These are phyloP conservation scores for Lagenaria siceraria DNA, from an alignment of 306 rosid species.

Conservation along the genomic window DNA sequence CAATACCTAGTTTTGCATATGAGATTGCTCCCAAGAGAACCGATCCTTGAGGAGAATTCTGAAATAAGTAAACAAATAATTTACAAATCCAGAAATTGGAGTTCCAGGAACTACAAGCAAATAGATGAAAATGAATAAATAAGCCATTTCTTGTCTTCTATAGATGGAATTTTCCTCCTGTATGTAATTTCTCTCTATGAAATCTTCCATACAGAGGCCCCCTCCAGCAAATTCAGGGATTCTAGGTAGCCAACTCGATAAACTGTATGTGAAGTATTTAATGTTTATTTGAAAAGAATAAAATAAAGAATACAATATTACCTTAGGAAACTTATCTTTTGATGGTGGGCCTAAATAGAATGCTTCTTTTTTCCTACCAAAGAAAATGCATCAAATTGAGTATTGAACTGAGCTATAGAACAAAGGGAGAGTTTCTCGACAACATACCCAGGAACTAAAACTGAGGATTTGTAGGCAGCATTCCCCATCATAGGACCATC, in stretches of 20 bases:
- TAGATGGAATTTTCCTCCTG: background rate
- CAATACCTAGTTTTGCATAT: conserved; percentile 52
- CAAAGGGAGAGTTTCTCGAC: conserved; percentile 13
- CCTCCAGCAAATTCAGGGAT: background rate
- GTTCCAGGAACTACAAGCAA: background rate
- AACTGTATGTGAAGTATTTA: background rate
- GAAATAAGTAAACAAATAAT: conserved; percentile 11
- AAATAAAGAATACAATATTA: conserved; percentile 10
- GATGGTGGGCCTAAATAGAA: conserved; percentile 76
- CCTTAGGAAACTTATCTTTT: conserved; percentile 91
- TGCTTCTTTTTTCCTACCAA: conserved; percentile 70
- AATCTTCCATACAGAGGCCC: background rate
- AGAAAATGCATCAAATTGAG: conserved; percentile 8
- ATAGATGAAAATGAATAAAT: no score
- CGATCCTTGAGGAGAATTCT: conserved; percentile 78
- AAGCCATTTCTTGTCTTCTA: background rate
- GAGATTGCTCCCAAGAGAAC: conserved; percentile 75
- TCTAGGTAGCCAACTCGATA: background rate
- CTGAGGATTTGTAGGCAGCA: conserved; percentile 60
- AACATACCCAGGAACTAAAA: conserved; percentile 75
- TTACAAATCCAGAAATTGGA: background rate
- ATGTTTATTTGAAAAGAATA: background rate
- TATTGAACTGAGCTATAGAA: background rate
- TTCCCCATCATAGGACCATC: conserved; percentile 86
- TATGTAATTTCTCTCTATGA: background rate